These are phyloP conservation scores for Leptodermis oblonga DNA, from an alignment of 257 asterid genomes.

Conservation along the genomic window DNA sequence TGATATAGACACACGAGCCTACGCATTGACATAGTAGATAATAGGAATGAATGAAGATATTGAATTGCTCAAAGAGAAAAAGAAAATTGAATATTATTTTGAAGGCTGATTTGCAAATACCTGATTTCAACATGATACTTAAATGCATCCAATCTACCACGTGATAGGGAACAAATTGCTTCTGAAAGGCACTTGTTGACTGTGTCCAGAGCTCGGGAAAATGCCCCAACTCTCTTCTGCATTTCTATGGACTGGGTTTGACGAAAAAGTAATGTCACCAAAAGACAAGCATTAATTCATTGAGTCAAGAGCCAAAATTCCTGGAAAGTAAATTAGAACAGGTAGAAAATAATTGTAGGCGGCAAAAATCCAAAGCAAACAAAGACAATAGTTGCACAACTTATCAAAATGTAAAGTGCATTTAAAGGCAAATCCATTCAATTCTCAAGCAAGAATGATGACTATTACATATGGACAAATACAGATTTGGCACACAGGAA, in stretches of 20 bases:
- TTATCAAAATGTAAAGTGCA: neutral
- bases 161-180: constrained; percentile 82
- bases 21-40: neutral
- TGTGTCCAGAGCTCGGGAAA: constrained; percentile 79
- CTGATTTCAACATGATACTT: constrained; percentile 83
- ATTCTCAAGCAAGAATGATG: neutral
- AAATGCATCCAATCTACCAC: constrained; percentile 81
- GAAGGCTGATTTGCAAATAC: constrained; percentile 28
- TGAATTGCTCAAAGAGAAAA: neutral
- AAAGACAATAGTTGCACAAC: neutral
- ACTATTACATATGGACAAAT: neutral
- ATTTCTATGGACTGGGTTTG: constrained; percentile 66
- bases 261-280: neutral
- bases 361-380: neutral
- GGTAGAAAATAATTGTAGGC: neutral
- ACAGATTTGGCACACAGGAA: neutral
- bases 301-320: neutral
- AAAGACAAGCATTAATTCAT: neutral
- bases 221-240: constrained; percentile 93
- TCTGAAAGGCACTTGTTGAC: constrained; percentile 86
- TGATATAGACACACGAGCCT: neutral
- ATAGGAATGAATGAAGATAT: neutral
- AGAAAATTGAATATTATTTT: neutral
- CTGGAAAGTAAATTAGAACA: neutral
- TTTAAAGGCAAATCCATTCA: neutral